Percentiles rank a stretch among this genome's conserved stretches.
phyloP scores from a whole-genome alignment of 305 asterid genomes.

The Fraxinus ornus region DNA sequence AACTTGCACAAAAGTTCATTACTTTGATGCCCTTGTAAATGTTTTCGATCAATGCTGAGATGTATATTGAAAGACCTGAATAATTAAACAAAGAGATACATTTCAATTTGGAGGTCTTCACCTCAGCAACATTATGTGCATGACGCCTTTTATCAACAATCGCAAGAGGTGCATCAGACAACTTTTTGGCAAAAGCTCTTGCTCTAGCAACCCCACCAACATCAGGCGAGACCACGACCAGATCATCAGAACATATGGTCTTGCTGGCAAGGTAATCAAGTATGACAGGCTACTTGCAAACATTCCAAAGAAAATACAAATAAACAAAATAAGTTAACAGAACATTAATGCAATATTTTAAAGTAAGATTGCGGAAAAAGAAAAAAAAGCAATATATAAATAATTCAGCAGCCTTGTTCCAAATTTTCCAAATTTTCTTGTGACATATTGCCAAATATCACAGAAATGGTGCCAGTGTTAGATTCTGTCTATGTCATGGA shows the following conservation, averaged over 20 bases:
- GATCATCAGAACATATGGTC: constrained; percentile 73
- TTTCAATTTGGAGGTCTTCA: constrained; percentile 31
- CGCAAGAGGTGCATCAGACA: constrained; percentile 94
- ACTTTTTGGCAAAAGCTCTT: constrained; percentile 88
- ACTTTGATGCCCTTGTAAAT: constrained; percentile 18
- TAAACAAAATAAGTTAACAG: neutral
- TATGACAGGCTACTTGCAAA: constrained; percentile 71
- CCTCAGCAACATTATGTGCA: constrained; percentile 95
- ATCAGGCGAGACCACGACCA: constrained; percentile 96
- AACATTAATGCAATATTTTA: constrained; percentile 7
- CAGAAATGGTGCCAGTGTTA: neutral
- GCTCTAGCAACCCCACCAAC: constrained; percentile 99
- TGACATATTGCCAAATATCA: neutral
- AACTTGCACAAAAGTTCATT: constrained; percentile 5
- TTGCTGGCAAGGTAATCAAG: constrained; percentile 99
- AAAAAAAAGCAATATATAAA: neutral
- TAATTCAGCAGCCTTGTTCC: neutral
- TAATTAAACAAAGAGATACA: constrained; percentile 23
- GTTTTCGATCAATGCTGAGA: constrained; percentile 2
- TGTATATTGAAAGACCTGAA: constrained; percentile 13
- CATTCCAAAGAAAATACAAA: constrained; percentile 12
- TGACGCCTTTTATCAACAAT: constrained; percentile 96
- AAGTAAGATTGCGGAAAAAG: neutral
- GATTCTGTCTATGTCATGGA: neutral
- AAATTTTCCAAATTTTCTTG: neutral